A percentile compares a stretch with the other conserved stretches of the same genome.
Evolutionary conservation across 1,284 basidiomycete genomes (phyloP).

Genomic region (Puccinia triticina): DNA sequence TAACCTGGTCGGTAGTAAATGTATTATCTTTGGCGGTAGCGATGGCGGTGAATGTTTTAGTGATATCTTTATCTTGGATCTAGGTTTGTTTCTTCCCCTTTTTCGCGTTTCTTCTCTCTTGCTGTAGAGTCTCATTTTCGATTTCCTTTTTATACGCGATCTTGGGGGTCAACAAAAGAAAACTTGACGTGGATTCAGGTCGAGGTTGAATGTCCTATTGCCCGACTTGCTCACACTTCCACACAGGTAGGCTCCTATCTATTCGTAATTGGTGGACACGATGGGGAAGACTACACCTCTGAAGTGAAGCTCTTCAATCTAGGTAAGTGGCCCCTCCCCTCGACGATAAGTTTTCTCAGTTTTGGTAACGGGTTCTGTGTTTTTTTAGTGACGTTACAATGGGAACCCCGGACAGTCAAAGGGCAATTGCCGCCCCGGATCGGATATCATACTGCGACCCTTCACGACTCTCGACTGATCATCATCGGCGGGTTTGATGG

Average conservation of each 20-base stretch:
- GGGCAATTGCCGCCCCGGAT: constrained; percentile 52
- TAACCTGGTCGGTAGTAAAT: constrained; percentile 45
- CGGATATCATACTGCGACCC: constrained; percentile 53
- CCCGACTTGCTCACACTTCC: constrained; percentile 54
- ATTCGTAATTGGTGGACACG: constrained; percentile 56
- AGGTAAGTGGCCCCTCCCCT: constrained; percentile 21
- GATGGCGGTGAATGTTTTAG: constrained; percentile 51
- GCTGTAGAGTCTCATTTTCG: background rate
- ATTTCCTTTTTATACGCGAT: background rate
- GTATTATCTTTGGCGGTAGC: constrained; percentile 49
- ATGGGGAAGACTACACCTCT: constrained; percentile 55
- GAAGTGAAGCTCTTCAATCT: constrained; percentile 54
- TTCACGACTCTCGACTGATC: constrained; percentile 54
- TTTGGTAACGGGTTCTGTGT: background rate
- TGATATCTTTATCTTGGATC: constrained; percentile 49
- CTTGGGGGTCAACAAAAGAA: constrained; percentile 37
- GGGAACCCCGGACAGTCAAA: constrained; percentile 51
- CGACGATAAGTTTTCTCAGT: background rate
- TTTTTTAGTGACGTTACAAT: constrained; percentile 53
- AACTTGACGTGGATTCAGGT: constrained; percentile 54
- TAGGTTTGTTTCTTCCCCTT: constrained; percentile 24
- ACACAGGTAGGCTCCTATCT: constrained; percentile 54
- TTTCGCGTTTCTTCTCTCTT: background rate
- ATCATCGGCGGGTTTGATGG: constrained; percentile 54
- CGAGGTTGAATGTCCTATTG: constrained; percentile 52